Percentiles rank a stretch among this genome's conserved stretches.
Conservation (phyloP, 1,139 yeast species). For the Protomyces lactucae-debilis region DNA sequence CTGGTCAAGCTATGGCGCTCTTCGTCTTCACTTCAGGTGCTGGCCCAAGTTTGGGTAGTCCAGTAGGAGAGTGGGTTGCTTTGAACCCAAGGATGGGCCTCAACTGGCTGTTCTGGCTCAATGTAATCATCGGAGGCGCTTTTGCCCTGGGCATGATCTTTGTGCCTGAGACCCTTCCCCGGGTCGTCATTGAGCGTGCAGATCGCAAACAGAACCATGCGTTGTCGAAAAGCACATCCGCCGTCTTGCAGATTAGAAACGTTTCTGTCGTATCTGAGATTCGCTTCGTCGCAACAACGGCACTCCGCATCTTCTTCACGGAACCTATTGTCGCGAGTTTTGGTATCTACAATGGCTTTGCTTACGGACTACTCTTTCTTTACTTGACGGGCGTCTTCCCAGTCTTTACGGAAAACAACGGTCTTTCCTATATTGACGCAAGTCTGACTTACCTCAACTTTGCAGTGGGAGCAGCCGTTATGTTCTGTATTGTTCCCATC, state of each 20-base stretch:
- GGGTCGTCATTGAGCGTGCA: conserved; percentile 4
- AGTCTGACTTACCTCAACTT: conserved; percentile 26
- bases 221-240: neutral
- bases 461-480: conserved; percentile 25
- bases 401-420: conserved; percentile 25
- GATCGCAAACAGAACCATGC: neutral
- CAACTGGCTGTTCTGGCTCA: conserved; percentile 61
- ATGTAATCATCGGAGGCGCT: conserved; percentile 51
- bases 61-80: conserved; percentile 54
- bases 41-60: conserved; percentile 61
- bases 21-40: conserved; percentile 55
- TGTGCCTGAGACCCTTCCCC: conserved; percentile 28
- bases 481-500: conserved; percentile 29
- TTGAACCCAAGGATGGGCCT: conserved; percentile 42
- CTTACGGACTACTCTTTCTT: conserved; percentile 66
- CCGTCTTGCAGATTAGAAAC: neutral
- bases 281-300: conserved; percentile 22
- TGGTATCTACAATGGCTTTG: conserved; percentile 80
- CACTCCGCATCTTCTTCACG: conserved; percentile 61
- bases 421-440: conserved; percentile 22
- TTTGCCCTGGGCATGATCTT: conserved; percentile 46
- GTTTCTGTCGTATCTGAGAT: conserved; percentile 11
- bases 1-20: conserved; percentile 53
- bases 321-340: conserved; percentile 81
- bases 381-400: conserved; percentile 25